Percentiles rank a stretch among this genome's conserved stretches.
phyloP scores from a whole-genome alignment of 169 alveolate species.

The Eimeria praecox region DNA sequence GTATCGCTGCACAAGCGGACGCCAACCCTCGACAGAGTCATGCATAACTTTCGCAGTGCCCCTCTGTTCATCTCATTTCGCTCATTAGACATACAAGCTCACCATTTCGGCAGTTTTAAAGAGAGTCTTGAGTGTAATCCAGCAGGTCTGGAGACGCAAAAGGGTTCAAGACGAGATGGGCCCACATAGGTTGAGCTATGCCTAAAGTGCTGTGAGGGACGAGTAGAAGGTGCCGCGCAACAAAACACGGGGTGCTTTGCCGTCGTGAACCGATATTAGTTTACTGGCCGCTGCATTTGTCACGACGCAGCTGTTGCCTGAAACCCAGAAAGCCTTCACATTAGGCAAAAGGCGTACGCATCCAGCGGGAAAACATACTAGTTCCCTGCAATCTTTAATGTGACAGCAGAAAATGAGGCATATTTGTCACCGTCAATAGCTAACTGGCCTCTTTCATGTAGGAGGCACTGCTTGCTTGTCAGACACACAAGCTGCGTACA shows the following conservation, averaged over 20 bases:
- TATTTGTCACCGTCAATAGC: neutral
- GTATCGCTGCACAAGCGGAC: too few relatives aligned
- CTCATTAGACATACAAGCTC: conserved; percentile 8
- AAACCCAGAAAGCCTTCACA: neutral
- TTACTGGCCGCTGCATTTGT: neutral
- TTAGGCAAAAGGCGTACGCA: neutral
- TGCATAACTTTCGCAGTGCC: neutral
- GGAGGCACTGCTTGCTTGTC: neutral
- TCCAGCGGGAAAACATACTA: neutral
- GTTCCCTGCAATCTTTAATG: neutral
- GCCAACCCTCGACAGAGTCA: too few relatives aligned
- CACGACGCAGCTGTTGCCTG: neutral
- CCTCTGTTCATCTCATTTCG: neutral
- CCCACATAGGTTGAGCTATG: neutral
- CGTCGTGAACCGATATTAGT: neutral
- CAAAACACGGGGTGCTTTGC: neutral
- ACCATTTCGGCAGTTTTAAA: neutral
- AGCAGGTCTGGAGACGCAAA: neutral
- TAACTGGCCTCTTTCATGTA: neutral
- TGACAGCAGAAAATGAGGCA: neutral
- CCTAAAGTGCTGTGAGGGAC: neutral
- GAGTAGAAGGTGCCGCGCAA: neutral
- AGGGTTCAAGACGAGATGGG: neutral
- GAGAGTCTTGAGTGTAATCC: neutral
- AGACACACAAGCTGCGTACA: neutral